A percentile compares a stretch with the other conserved stretches of the same genome.
These are phyloP conservation scores for Leccinum olivaceoglutinosum DNA, from an alignment of 1,284 basidiomycete species.

Conservation along the genomic window DNA sequence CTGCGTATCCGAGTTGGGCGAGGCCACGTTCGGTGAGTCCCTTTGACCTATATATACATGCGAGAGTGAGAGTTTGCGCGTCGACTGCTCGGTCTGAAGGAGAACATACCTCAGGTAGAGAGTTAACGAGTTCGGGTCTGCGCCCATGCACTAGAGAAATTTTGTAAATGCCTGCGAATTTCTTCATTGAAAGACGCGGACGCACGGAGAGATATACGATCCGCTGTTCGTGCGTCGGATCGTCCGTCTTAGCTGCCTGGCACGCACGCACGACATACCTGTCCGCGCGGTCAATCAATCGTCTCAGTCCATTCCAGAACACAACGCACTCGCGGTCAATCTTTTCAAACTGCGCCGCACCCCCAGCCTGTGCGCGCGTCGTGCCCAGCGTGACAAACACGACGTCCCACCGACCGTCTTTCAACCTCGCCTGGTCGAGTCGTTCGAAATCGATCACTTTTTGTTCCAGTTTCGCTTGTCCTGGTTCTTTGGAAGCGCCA, in stretches of 20 bases:
- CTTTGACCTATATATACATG: conserved; percentile 49
- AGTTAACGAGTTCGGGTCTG: conserved; percentile 44
- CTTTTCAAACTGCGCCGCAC: conserved; percentile 60
- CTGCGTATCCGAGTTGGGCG: conserved; percentile 58
- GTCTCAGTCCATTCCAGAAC: too few species aligned
- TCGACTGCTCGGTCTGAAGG: neutral
- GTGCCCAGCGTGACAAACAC: too few species aligned
- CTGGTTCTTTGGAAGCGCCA: too few species aligned
- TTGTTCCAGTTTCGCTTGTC: too few species aligned
- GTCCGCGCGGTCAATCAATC: neutral
- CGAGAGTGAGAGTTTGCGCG: neutral
- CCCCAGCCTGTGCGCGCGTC: conserved; percentile 53
- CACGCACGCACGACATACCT: conserved; percentile 74
- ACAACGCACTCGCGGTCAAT: conserved; percentile 65
- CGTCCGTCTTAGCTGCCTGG: conserved; percentile 49
- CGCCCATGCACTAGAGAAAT: conserved; percentile 37
- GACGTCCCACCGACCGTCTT: too few species aligned
- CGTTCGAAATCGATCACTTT: too few species aligned
- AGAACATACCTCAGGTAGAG: conserved; percentile 43
- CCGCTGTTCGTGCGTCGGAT: conserved; percentile 42
- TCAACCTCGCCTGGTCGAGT: too few species aligned
- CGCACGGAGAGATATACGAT: conserved; percentile 68
- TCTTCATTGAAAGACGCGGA: neutral
- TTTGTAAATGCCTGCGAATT: neutral
- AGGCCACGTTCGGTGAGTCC: conserved; percentile 70